Evolutionary conservation across 805 yeast genomes (phyloP).

Genomic region (Cyberlindnera maritima): DNA sequence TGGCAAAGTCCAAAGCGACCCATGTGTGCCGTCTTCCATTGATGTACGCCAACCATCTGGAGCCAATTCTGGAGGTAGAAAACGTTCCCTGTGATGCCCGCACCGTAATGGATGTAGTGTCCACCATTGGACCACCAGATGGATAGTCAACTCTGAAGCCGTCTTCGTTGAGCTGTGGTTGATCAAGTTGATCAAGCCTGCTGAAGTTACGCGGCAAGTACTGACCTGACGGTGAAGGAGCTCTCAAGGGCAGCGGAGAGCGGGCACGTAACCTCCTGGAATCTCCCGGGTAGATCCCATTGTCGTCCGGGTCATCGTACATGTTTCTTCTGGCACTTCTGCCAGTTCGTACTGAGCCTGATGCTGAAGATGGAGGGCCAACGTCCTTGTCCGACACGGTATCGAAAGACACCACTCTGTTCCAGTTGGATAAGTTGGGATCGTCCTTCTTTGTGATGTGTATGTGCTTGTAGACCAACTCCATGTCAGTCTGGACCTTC

Average conservation of each 20-base stretch:
- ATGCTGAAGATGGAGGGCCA: neutral
- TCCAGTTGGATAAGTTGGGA: neutral
- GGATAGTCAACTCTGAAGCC: slow-evolving; percentile 27
- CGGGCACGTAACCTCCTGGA: neutral
- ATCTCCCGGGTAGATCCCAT: neutral
- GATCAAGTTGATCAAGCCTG: neutral
- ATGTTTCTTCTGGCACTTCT: neutral
- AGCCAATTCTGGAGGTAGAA: neutral
- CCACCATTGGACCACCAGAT: slow-evolving; percentile 15
- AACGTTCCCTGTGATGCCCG: neutral
- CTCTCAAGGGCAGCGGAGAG: slow-evolving; percentile 15
- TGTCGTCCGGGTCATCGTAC: neutral
- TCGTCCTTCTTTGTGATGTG: neutral
- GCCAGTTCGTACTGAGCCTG: neutral
- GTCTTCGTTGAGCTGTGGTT: slow-evolving; percentile 2
- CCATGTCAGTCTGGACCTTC: neutral
- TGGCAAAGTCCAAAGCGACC: slow-evolving; percentile 76
- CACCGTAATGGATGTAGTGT: slow-evolving; percentile 15
- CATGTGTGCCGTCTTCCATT: slow-evolving; percentile 76
- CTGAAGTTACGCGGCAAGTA: neutral
- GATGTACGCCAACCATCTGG: slow-evolving; percentile 48
- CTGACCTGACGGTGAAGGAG: neutral
- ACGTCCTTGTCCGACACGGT: neutral
- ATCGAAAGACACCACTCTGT: slow-evolving; percentile 2
- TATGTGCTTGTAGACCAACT: slow-evolving; percentile 4